phyloP scores from a whole-genome alignment of 2,329 filamentous ascomycete genomes.

The Cladosporium cucumerinum region DNA sequence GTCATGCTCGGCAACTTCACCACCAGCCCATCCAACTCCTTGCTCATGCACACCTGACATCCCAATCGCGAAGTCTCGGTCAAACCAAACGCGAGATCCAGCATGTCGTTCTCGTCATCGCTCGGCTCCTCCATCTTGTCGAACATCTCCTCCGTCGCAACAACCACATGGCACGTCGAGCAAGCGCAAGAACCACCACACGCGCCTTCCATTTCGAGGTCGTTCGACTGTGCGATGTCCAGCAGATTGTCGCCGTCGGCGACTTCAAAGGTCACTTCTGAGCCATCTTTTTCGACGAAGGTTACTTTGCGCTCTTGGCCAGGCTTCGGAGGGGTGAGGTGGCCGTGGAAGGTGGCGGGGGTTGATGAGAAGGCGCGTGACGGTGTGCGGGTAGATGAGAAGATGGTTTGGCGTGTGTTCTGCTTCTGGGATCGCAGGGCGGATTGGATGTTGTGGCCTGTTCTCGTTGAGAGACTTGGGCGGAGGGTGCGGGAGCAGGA shows the following conservation, averaged over 20 bases:
- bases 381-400: conserved; percentile 11
- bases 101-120: conserved; percentile 70
- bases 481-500: conserved; percentile 15
- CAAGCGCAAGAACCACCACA: conserved; percentile 93
- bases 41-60: conserved; percentile 88
- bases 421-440: conserved; percentile 20
- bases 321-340: conserved; percentile 77
- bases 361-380: conserved; percentile 61
- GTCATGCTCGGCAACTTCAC: conserved; percentile 91
- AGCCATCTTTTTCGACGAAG: conserved; percentile 87
- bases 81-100: conserved; percentile 84
- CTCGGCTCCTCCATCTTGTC: conserved; percentile 45
- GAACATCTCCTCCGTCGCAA: conserved; percentile 63
- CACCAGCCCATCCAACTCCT: conserved; percentile 80
- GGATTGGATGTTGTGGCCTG: conserved; percentile 1
- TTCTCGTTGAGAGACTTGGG: conserved; percentile 7
- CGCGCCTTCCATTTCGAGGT: conserved; percentile 96
- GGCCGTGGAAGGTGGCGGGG: conserved; percentile 63
- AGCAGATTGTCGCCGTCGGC: conserved; percentile 86
- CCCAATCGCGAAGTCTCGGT: conserved; percentile 82
- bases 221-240: conserved; percentile 90
- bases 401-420: not conserved
- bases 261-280: conserved; percentile 73
- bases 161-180: conserved; percentile 89
- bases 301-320: conserved; percentile 91